Evolutionary conservation across 1,139 yeast species (phyloP), one percentile per base, ranked within the genome.

Genomic region (Casaregolazyma lundiana): DNA sequence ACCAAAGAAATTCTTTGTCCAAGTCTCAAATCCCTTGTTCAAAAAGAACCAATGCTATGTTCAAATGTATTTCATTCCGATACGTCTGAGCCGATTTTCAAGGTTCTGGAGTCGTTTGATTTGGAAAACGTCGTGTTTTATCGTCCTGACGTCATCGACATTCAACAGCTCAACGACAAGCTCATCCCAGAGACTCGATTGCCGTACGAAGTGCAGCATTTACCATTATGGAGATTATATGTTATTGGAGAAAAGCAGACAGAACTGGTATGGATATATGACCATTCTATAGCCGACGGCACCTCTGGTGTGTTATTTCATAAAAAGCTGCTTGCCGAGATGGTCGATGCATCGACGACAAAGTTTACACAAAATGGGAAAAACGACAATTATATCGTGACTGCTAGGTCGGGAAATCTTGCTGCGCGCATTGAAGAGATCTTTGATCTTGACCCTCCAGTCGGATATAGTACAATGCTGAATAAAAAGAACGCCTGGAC

Each of bases 131-230:
- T 48, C 8, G 49, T 46, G 15, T 11, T 35, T 35, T 47, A 48
- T 35, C 7, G 36, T 17, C 49, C 39, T 18, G 43, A 42, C n/a
- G 40, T 46, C 4, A 38, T 44, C 26, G 7, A 36, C 44, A 35
- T 9, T 39, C 43, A 35, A 15, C 44, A 34, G 29, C 49, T 37
- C 13, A 38, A 32, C 24, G 46, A 40, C 35, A 15, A 26, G 15
- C 36, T 38, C n/a, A 24, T 44, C 13, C 41, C 41, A 13, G 35
- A 16, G 81, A 42, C 29, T 7, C 36, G 43, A 22, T 35, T 48
- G 7, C 32, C 39, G 2, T 54, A 54, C 34, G 47, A 41, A 19
- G 43, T 26, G 6, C 38, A 22, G 16, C 38, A 26, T 26, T 26
- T 45, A 20, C 57, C 57, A 2, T 20, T 44, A 17, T 56, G 57